These are phyloP conservation scores for Rhizopogon rudus DNA, from an alignment of 768 basidiomycete genomes.

Conservation along the genomic window DNA sequence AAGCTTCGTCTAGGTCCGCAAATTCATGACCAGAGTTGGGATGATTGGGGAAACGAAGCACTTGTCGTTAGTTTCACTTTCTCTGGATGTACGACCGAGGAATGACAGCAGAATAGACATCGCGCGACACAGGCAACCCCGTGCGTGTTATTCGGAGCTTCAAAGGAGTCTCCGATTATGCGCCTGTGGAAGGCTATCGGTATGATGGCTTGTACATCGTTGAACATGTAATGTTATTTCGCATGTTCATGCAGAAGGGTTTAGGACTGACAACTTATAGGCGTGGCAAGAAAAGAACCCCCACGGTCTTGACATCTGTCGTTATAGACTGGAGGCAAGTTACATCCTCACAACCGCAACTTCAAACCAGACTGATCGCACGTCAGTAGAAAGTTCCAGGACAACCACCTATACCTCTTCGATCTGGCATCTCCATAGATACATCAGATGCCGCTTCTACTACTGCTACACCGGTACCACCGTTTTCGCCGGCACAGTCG, in stretches of 20 bases:
- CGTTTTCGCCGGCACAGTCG: no score
- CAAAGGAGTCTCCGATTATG: slow-evolving; percentile 16
- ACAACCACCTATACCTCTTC: slow-evolving; percentile 19
- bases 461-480: no score
- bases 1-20: slow-evolving; percentile 20
- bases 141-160: slow-evolving; percentile 24
- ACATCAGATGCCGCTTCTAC: no score
- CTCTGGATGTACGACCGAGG: not conserved
- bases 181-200: slow-evolving; percentile 20
- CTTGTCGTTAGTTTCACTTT: slow-evolving; percentile 11
- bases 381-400: slow-evolving; percentile 17
- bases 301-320: slow-evolving; percentile 15
- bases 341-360: not conserved
- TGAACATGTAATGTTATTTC: slow-evolving; percentile 9
- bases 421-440: not conserved
- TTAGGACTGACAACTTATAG: slow-evolving; percentile 4
- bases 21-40: slow-evolving; percentile 19
- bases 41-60: slow-evolving; percentile 5
- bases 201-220: slow-evolving; percentile 28
- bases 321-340: slow-evolving; percentile 21
- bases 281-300: slow-evolving; percentile 16
- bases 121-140: slow-evolving; percentile 12
- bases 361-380: not conserved
- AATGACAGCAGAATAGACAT: slow-evolving; percentile 11
- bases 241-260: not conserved